phyloP scores from a whole-genome alignment of 2,329 filamentous ascomycete species.

The Aspergillus arachidicola region DNA sequence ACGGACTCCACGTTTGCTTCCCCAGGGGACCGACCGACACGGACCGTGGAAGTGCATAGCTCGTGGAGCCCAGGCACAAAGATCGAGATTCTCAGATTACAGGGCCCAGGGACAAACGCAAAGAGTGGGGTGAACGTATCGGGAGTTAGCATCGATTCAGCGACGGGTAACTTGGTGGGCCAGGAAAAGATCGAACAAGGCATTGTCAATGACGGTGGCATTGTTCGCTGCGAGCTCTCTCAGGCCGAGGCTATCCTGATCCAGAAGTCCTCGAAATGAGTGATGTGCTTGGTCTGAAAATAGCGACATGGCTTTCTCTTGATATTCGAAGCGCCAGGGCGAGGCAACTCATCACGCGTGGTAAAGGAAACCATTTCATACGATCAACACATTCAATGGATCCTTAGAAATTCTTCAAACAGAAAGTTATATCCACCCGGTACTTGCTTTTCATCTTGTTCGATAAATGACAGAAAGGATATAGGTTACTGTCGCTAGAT shows the following conservation, averaged over 20 bases:
- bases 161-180: slow-evolving; percentile 2
- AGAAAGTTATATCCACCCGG: neutral
- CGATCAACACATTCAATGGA: neutral
- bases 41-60: slow-evolving; percentile 4
- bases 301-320: too few species aligned
- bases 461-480: neutral
- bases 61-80: slow-evolving; percentile 1
- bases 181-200: neutral
- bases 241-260: slow-evolving; percentile 9
- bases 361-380: neutral
- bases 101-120: slow-evolving; percentile 13
- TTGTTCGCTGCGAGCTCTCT: neutral
- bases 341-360: too few species aligned
- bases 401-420: neutral
- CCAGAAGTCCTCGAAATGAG: neutral
- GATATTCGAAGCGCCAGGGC: fast-evolving
- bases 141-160: neutral
- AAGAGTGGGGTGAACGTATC: slow-evolving; percentile 12
- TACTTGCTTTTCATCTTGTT: neutral
- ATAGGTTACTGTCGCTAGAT: neutral
- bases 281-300: neutral
- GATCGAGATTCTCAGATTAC: slow-evolving; percentile 1
- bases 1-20: slow-evolving; percentile 6
- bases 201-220: neutral
- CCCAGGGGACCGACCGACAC: neutral